Conservation (phyloP, 306 rosid species). For the Lotus japonicus region DNA sequence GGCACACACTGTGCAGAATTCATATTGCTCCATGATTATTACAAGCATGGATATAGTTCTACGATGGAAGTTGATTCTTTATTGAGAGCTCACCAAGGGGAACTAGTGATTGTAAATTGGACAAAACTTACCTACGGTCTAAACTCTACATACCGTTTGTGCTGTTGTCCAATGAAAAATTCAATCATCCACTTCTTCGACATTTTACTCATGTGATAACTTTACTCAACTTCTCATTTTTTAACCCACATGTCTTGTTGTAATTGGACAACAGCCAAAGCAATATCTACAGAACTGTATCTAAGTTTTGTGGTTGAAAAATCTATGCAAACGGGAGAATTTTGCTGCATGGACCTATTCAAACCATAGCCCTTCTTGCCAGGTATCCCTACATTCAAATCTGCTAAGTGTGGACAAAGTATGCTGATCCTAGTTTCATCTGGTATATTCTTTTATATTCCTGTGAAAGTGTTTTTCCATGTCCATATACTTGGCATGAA, state of each 20-base stretch:
- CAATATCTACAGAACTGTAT: too few relatives aligned
- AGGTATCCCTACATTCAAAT: conserved; percentile 9
- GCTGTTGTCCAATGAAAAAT: too few relatives aligned
- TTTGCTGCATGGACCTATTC: conserved; percentile 11
- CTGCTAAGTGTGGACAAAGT: neutral
- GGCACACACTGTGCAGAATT: neutral
- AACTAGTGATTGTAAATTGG: neutral
- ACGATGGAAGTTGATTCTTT: conserved; percentile 13
- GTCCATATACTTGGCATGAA: neutral
- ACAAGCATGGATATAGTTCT: conserved; percentile 2
- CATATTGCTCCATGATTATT: conserved; percentile 17
- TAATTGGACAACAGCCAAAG: too few relatives aligned
- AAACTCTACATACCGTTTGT: too few relatives aligned
- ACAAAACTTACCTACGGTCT: too few relatives aligned
- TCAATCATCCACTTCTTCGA: too few relatives aligned
- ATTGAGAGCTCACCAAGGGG: neutral
- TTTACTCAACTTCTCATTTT: too few relatives aligned
- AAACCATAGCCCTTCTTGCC: neutral
- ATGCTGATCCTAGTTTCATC: conserved; percentile 15
- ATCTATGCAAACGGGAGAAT: neutral
- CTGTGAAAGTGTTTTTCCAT: conserved; percentile 18
- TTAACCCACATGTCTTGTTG: too few relatives aligned
- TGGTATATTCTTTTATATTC: conserved; percentile 11
- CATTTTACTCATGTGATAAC: too few relatives aligned
- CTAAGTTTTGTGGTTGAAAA: neutral